Evolutionary conservation across 1,284 basidiomycete species (phyloP).

Genomic region (Pseudozyma flocculosa): DNA sequence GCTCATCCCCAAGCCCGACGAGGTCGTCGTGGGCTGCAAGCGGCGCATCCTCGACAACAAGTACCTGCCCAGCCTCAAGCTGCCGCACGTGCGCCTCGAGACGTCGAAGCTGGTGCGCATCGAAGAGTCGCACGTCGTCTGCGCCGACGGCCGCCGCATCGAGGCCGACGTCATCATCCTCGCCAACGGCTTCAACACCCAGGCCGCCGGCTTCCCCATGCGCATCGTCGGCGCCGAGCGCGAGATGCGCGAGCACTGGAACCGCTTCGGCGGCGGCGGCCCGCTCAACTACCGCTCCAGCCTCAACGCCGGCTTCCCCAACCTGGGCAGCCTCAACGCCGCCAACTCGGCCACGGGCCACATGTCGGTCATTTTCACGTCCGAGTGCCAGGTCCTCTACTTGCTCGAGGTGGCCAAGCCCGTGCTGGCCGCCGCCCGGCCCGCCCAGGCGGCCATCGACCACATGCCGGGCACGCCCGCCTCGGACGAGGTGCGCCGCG

Average conservation of each 20-base stretch:
- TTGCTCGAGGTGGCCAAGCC: conserved; percentile 39
- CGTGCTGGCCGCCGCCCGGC: conserved; percentile 29
- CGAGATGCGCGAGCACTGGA: conserved; percentile 46
- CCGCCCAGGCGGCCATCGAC: conserved; percentile 20
- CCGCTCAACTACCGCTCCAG: conserved; percentile 44
- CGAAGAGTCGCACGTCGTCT: conserved; percentile 46
- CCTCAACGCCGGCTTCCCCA: conserved; percentile 51
- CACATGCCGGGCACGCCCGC: conserved; percentile 34
- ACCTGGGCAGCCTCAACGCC: conserved; percentile 48
- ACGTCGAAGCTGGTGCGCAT: conserved; percentile 38
- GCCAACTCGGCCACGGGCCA: conserved; percentile 54
- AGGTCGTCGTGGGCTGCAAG: conserved; percentile 51
- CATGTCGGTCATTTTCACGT: conserved; percentile 46
- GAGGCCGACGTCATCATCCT: conserved; percentile 55
- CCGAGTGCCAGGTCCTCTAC: conserved; percentile 45
- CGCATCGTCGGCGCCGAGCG: conserved; percentile 32
- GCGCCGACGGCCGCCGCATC: conserved; percentile 40
- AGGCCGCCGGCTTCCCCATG: conserved; percentile 45
- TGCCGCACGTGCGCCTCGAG: conserved; percentile 44
- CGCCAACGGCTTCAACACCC: conserved; percentile 51
- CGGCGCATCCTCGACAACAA: conserved; percentile 50
- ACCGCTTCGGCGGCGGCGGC: conserved; percentile 44
- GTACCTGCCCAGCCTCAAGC: conserved; percentile 44
- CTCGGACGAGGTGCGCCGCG: conserved; percentile 1
- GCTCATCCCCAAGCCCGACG: conserved; percentile 42